These are phyloP conservation scores for Rhizoctonia solani DNA, from an alignment of 1,284 basidiomycete genomes.

Conservation along the genomic window DNA sequence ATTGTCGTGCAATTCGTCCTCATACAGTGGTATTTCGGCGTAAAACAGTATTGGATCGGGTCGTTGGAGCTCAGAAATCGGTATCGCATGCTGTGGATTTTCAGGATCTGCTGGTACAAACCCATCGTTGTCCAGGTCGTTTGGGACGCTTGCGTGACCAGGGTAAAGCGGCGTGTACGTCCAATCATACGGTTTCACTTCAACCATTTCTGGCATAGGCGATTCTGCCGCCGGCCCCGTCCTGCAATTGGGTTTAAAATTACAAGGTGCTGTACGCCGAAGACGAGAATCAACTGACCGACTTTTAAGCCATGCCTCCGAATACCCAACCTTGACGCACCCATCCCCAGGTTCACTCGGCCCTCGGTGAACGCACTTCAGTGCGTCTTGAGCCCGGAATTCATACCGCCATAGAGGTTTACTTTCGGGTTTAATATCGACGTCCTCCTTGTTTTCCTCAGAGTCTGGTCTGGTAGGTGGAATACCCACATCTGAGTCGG, in stretches of 20 bases:
- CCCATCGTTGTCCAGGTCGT: conserved; percentile 36
- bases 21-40: conserved; percentile 88
- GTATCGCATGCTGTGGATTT: conserved; percentile 65
- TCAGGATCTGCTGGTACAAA: conserved; percentile 62
- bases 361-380: conserved; percentile 76
- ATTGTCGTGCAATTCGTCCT: conserved; percentile 95
- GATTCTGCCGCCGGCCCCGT: conserved; percentile 65
- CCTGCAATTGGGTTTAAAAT: conserved; percentile 47
- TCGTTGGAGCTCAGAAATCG: conserved; percentile 79
- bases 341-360: conserved; percentile 79
- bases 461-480: neutral
- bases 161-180: conserved; percentile 92
- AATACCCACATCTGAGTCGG: neutral
- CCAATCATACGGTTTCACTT: conserved; percentile 94
- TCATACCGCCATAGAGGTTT: conserved; percentile 65
- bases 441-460: conserved; percentile 18
- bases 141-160: conserved; percentile 56
- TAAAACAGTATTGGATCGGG: conserved; percentile 95
- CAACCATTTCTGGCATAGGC: conserved; percentile 71
- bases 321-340: conserved; percentile 91
- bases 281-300: conserved; percentile 55
- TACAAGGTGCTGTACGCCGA: neutral
- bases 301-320: conserved; percentile 90
- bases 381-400: conserved; percentile 72
- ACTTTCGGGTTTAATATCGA: neutral